Evolutionary conservation across 768 basidiomycete species (phyloP).

Genomic region (Serendipita sp.): DNA sequence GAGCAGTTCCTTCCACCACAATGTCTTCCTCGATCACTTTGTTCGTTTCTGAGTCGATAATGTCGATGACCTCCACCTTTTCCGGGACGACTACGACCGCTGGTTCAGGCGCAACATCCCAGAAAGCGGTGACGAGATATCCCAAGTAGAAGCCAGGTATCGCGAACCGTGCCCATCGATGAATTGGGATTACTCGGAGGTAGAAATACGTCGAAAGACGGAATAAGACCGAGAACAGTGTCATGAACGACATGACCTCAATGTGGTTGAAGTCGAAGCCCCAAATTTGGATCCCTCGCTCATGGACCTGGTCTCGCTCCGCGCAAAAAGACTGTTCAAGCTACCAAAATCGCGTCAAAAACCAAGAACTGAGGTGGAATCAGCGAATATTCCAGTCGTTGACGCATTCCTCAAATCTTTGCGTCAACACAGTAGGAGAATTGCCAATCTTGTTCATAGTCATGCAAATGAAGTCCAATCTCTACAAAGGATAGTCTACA

Average conservation of each 20-base stretch:
- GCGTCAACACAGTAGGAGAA: not conserved
- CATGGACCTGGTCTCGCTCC: not conserved
- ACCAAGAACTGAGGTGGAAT: not conserved
- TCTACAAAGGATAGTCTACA: slow-evolving; percentile 1
- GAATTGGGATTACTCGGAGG: not conserved
- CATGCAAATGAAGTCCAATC: not conserved
- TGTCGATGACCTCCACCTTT: not conserved
- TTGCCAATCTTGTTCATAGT: not conserved
- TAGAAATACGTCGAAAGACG: not conserved
- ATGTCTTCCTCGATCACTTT: slow-evolving; percentile 3
- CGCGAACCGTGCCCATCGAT: not conserved
- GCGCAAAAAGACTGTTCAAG: not conserved
- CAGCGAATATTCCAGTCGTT: not conserved
- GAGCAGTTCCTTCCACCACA: slow-evolving; percentile 1
- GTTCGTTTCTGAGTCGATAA: not conserved
- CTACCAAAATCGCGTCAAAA: not conserved
- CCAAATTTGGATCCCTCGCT: not conserved
- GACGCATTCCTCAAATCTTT: not conserved
- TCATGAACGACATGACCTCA: not conserved
- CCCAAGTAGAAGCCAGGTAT: not conserved
- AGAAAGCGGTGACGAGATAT: not conserved
- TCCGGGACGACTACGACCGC: not conserved
- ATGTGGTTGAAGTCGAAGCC: not conserved
- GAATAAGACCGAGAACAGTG: not conserved
- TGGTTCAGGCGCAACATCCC: not conserved